Conservation (phyloP, 305 asterid species). For the Plantago lanceolata region DNA sequence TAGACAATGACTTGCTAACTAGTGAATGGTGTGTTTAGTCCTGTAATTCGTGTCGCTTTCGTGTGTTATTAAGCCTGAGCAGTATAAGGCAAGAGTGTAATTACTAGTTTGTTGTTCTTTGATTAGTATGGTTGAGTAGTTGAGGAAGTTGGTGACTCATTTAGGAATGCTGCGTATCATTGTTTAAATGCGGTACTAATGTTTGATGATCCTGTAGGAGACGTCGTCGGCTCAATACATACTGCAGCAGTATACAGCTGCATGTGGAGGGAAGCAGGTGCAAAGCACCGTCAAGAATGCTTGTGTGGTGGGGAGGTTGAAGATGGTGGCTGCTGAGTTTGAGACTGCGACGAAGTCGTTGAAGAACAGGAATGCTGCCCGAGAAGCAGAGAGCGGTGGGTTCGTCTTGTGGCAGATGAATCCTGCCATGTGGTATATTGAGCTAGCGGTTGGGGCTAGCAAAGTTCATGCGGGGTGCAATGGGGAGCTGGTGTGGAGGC, state of each 20-base stretch:
- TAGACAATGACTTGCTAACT: background rate
- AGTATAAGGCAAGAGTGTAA: too few species aligned
- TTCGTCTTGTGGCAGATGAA: slow-evolving; percentile 91
- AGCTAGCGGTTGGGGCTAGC: slow-evolving; percentile 85
- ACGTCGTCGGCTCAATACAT: slow-evolving; percentile 72
- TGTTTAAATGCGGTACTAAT: too few species aligned
- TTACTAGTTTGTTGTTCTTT: too few species aligned
- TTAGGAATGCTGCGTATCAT: background rate
- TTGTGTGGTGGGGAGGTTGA: slow-evolving; percentile 69
- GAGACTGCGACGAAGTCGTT: slow-evolving; percentile 64
- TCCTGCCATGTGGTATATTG: slow-evolving; percentile 89
- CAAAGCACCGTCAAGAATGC: slow-evolving; percentile 68
- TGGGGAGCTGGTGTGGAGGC: slow-evolving; percentile 77
- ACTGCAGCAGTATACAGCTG: slow-evolving; percentile 72
- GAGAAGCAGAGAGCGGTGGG: slow-evolving; percentile 60
- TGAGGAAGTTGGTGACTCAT: too few species aligned
- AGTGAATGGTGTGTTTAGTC: background rate
- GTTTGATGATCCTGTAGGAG: slow-evolving; percentile 40
- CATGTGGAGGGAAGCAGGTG: slow-evolving; percentile 64
- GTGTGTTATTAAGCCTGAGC: too few species aligned
- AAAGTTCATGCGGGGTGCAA: slow-evolving; percentile 82
- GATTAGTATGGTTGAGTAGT: too few species aligned
- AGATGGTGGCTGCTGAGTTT: slow-evolving; percentile 70
- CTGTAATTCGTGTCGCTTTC: too few species aligned
- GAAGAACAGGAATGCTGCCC: slow-evolving; percentile 47